phyloP scores from a whole-genome alignment of 805 yeast species.

The Kodamaea sagamina region DNA sequence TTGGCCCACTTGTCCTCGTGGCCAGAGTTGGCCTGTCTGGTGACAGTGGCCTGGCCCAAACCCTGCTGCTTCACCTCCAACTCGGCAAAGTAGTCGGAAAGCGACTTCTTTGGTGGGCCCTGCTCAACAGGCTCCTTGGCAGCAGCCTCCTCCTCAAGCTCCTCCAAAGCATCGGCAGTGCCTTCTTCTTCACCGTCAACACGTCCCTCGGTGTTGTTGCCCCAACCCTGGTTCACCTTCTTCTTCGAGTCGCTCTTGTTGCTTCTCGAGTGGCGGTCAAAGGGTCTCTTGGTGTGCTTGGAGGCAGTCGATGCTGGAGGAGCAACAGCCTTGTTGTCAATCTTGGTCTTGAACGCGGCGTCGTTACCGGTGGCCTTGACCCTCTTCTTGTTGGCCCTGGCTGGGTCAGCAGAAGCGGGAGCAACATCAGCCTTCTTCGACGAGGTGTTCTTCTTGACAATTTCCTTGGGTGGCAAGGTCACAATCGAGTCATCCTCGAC shows the following conservation, averaged over 20 bases:
- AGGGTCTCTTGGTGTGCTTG: constrained; percentile 57
- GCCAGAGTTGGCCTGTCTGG: constrained; percentile 60
- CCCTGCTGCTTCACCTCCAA: constrained; percentile 45
- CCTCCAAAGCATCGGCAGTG: constrained; percentile 41
- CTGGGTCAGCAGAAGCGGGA: constrained; percentile 79
- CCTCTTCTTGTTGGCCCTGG: constrained; percentile 72
- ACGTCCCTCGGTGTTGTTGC: constrained; percentile 68
- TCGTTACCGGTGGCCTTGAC: constrained; percentile 81
- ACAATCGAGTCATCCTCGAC: constrained; percentile 74
- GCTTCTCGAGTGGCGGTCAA: constrained; percentile 85
- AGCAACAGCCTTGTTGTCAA: constrained; percentile 69
- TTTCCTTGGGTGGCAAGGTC: constrained; percentile 62
- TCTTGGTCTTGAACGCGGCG: constrained; percentile 68
- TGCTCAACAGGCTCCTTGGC: constrained; percentile 50
- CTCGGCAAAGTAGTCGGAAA: constrained; percentile 85
- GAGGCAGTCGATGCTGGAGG: constrained; percentile 54
- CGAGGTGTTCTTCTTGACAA: constrained; percentile 79
- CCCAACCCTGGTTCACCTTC: constrained; percentile 86
- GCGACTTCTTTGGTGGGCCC: constrained; percentile 55
- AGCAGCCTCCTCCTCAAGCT: constrained; percentile 40
- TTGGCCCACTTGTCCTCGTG: constrained; percentile 50
- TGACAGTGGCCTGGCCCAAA: constrained; percentile 37
- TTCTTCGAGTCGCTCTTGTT: constrained; percentile 83
- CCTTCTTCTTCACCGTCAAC: constrained; percentile 64
- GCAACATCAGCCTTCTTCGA: constrained; percentile 85